These are phyloP conservation scores for Auriscalpium microsporum DNA, from an alignment of 768 basidiomycete species.

Conservation along the genomic window DNA sequence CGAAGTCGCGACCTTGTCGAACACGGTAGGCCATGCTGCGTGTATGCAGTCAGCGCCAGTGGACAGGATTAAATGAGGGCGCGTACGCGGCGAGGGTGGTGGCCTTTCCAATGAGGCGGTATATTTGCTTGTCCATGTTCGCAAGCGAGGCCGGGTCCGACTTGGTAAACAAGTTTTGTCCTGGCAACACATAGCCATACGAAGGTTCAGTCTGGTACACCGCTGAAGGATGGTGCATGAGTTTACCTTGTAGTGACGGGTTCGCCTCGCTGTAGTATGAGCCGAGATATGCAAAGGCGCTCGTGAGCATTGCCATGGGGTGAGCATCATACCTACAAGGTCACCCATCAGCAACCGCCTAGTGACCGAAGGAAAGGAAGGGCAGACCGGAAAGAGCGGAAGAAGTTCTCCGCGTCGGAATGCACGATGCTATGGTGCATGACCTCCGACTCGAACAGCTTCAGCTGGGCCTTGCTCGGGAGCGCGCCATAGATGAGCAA, in stretches of 20 bases:
- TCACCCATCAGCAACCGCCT: background rate
- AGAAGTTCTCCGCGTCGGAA: constrained; percentile 32
- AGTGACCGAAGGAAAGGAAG: background rate
- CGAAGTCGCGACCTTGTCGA: constrained; percentile 84
- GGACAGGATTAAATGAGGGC: background rate
- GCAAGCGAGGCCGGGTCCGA: constrained; percentile 59
- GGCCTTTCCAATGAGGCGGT: constrained; percentile 79
- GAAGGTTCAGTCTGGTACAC: no score
- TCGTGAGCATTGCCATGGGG: constrained; percentile 85
- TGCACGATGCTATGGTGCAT: constrained; percentile 57
- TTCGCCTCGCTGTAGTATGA: constrained; percentile 86
- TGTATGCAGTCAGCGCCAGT: background rate
- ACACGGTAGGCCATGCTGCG: constrained; percentile 86
- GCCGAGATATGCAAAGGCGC: constrained; percentile 81
- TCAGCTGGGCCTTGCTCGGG: constrained; percentile 52
- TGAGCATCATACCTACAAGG: constrained; percentile 73
- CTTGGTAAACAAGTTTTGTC: constrained; percentile 70
- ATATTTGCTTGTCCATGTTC: constrained; percentile 89
- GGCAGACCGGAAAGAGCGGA: constrained; percentile 33
- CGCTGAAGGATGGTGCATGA: background rate
- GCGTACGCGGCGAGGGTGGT: constrained; percentile 80
- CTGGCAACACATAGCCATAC: constrained; percentile 25
- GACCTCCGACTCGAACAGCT: constrained; percentile 64
- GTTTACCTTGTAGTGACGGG: constrained; percentile 70
- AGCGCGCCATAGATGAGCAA: constrained; percentile 84